phyloP scores from a whole-genome alignment of 2,329 filamentous ascomycete species.

The Claviceps spartinae region DNA sequence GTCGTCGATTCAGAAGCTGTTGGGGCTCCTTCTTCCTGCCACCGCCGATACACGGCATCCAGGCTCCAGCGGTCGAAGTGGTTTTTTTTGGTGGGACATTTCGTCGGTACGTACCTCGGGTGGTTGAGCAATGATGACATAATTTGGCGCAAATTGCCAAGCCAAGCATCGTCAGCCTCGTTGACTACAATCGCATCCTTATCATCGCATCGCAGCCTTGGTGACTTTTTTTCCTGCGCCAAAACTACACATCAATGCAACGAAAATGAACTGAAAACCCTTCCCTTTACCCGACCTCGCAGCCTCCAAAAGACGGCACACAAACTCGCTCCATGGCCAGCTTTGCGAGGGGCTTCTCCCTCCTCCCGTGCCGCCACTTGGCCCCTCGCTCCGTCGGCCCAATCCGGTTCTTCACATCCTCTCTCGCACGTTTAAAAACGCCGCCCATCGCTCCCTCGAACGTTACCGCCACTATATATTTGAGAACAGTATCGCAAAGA shows the following conservation, averaged over 20 bases:
- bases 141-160: background rate
- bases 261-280: background rate
- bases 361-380: conserved; percentile 15
- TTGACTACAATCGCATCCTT: too few species aligned
- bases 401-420: conserved; percentile 18
- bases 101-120: background rate
- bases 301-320: background rate
- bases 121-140: conserved; percentile 1
- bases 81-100: conserved; percentile 15
- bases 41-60: conserved; percentile 14
- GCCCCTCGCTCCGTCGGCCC: conserved; percentile 8
- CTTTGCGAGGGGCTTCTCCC: conserved; percentile 17
- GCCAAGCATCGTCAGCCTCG: too few species aligned
- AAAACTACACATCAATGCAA: too few species aligned
- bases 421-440: conserved; percentile 12
- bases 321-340: conserved; percentile 16
- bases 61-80: conserved; percentile 11
- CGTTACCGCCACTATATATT: conserved; percentile 9
- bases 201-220: too few species aligned
- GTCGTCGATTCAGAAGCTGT: conserved; percentile 14
- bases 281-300: background rate
- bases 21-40: conserved; percentile 15
- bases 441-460: conserved; percentile 5
- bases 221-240: too few species aligned
- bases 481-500: conserved; percentile 2